Base-by-base conservation (phyloP, 1,284 basidiomycete genomes). In the Melanopsichium pennsylvanicum region DNA sequence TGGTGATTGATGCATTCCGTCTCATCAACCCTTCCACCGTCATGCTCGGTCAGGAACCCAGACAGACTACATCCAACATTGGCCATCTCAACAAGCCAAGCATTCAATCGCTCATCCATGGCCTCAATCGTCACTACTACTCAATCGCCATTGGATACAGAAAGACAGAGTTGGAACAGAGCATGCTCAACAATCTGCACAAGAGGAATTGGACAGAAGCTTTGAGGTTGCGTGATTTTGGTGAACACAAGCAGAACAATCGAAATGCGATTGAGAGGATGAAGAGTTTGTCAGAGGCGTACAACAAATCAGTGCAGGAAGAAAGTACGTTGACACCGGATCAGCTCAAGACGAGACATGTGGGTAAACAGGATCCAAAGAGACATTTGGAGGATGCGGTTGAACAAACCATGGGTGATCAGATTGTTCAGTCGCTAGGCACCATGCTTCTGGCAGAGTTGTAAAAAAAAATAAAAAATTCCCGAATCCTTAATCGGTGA, bases 1-100 rank as follows among this genome's bases (percentile, higher is more conserved):
- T 99, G 38, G 96, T 99, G 57, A 97, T 98, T 71, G 96, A 99
- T 83, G 96, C 96, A 7, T 99, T 99, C 86, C 90, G 96, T 18
- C 68, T 81, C n/a, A 78, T 81, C 74, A 79, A 76, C 69, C 77
- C 78, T 4, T 72, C 69, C 16, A 78, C 74, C 1, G 73, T 79
- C 15, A 83, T 91, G 73, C 94, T 96, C 51, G 78, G 78, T 27
- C 90, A 93, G 64, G 96, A 99, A 83, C 92, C 93, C 15, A 87
- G 96, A 25, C 96, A 98, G 82, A 97, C 93, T 47, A 99, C 96
- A 12, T 93, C 91, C 35, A 99, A 99, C 81, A 94, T 98, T 61
- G 96, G 96, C 11, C 95, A 97, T 81, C 90, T 99, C 81, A 96
- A 96, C 84, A 97, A 98, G 83, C 96, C 96, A 13, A 92, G 90